These are phyloP conservation scores for Ceratocystis colombiana DNA, from an alignment of 2,329 filamentous ascomycete species.

Conservation along the genomic window DNA sequence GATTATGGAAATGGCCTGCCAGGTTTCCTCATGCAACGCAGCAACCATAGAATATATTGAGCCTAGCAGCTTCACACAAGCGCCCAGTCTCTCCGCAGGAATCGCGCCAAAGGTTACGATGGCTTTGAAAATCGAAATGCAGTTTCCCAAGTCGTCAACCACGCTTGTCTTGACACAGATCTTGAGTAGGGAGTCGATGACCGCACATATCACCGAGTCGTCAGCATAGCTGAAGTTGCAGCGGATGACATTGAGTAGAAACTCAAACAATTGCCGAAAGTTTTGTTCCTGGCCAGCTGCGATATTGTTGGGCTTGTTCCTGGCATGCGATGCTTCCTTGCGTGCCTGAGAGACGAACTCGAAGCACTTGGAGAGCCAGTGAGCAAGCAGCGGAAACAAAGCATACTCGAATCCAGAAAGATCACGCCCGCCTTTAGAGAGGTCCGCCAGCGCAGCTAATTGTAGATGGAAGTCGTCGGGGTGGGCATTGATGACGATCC, in stretches of 20 bases:
- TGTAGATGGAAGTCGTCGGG: constrained; percentile 57
- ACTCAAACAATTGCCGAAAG: constrained; percentile 53
- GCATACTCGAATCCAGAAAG: constrained; percentile 59
- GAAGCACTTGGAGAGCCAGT: constrained; percentile 51
- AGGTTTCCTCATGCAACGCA: constrained; percentile 52
- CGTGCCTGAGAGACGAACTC: constrained; percentile 43
- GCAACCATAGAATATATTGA: constrained; percentile 59
- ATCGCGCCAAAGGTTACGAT: constrained; percentile 64
- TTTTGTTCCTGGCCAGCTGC: constrained; percentile 47
- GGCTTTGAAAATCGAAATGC: constrained; percentile 57
- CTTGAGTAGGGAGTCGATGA: constrained; percentile 53
- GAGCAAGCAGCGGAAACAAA: constrained; percentile 50
- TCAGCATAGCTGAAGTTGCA: constrained; percentile 62
- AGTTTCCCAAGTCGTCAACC: constrained; percentile 54
- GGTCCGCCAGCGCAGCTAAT: constrained; percentile 51
- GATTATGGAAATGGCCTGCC: constrained; percentile 60
- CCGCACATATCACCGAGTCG: constrained; percentile 48
- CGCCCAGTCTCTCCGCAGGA: constrained; percentile 50
- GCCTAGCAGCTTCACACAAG: constrained; percentile 60
- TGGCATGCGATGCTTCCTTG: constrained; percentile 37
- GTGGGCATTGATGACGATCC: constrained; percentile 46
- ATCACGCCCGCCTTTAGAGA: constrained; percentile 52
- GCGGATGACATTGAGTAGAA: constrained; percentile 58
- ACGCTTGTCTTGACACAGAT: constrained; percentile 60
- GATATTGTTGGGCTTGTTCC: constrained; percentile 27